Conservation (phyloP, 78 protist species). For the Tieghemostelium lacteum region DNA sequence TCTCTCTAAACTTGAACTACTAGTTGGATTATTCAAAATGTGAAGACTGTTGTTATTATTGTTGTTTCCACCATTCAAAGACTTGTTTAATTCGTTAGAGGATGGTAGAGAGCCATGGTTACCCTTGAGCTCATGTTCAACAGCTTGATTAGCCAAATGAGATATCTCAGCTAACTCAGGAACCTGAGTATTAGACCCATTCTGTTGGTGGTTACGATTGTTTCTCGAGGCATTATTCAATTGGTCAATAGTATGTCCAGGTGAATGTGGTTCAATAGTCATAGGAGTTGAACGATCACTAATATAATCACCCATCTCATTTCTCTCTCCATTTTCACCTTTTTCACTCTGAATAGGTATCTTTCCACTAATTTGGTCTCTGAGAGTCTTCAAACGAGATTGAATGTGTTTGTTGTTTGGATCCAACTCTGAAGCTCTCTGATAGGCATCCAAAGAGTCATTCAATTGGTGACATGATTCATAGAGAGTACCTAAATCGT, state of each 20-base stretch:
- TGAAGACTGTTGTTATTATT: conserved; percentile 8
- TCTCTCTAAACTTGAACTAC: not conserved
- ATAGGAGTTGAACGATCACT: conserved; percentile 22
- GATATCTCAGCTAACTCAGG: conserved; percentile 52
- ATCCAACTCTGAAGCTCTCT: conserved; percentile 79
- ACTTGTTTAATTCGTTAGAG: conserved; percentile 39
- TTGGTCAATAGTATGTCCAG: conserved; percentile 22
- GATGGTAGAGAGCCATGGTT: conserved; percentile 49
- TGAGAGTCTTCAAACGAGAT: conserved; percentile 54
- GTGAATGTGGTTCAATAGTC: conserved; percentile 71
- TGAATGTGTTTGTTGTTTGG: conserved; percentile 82
- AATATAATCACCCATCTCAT: not conserved
- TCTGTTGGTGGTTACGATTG: not conserved
- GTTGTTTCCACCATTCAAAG: conserved; percentile 11
- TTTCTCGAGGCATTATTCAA: too few relatives aligned
- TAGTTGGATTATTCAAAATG: not conserved
- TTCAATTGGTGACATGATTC: conserved; percentile 86
- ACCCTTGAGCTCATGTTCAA: conserved; percentile 17
- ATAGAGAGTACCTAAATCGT: conserved; percentile 92
- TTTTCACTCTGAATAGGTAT: not conserved
- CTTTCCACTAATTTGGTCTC: conserved; percentile 32
- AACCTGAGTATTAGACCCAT: not conserved
- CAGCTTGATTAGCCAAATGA: too few relatives aligned
- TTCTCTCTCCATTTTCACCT: not conserved
- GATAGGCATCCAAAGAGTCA: conserved; percentile 84